phyloP scores from a whole-genome alignment of 2,329 filamentous ascomycete species.

The Emmonsiellopsis sp. region DNA sequence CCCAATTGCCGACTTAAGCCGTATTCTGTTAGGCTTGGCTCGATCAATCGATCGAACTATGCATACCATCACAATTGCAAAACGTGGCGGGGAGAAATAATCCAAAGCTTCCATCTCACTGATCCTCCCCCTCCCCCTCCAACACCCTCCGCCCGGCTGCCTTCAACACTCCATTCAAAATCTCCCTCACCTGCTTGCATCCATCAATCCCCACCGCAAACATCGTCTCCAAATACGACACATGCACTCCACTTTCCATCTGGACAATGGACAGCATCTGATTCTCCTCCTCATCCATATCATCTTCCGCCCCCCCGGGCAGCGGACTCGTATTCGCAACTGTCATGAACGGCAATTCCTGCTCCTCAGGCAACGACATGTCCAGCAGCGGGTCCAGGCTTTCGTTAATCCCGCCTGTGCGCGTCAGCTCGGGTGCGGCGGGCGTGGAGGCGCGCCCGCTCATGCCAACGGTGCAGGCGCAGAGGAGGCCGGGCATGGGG shows the following conservation, averaged over 20 bases:
- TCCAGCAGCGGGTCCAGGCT: conserved; percentile 35
- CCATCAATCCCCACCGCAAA: conserved; percentile 85
- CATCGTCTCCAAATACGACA: conserved; percentile 75
- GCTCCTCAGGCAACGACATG: conserved; percentile 38
- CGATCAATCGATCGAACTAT: no score
- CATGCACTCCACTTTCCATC: conserved; percentile 83
- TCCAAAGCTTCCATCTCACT: no score
- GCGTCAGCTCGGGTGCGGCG: conserved; percentile 15
- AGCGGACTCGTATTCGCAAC: conserved; percentile 55
- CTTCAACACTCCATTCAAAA: conserved; percentile 72
- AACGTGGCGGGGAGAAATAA: no score
- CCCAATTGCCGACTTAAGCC: no score
- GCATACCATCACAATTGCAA: no score
- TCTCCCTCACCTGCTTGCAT: conserved; percentile 72
- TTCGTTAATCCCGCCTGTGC: conserved; percentile 24
- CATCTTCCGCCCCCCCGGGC: conserved; percentile 43
- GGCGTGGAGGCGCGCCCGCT: conserved; percentile 38
- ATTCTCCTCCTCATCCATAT: conserved; percentile 45
- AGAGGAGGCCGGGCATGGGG: conserved; percentile 87
- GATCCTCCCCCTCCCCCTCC: conserved; percentile 7
- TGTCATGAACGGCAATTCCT: conserved; percentile 81
- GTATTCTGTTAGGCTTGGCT: no score
- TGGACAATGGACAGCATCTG: conserved; percentile 64
- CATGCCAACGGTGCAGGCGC: conserved; percentile 75
- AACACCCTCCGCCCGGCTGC: conserved; percentile 19